Conservation (phyloP, 1,284 basidiomycete genomes). For the Papiliotrema fonsecae region DNA sequence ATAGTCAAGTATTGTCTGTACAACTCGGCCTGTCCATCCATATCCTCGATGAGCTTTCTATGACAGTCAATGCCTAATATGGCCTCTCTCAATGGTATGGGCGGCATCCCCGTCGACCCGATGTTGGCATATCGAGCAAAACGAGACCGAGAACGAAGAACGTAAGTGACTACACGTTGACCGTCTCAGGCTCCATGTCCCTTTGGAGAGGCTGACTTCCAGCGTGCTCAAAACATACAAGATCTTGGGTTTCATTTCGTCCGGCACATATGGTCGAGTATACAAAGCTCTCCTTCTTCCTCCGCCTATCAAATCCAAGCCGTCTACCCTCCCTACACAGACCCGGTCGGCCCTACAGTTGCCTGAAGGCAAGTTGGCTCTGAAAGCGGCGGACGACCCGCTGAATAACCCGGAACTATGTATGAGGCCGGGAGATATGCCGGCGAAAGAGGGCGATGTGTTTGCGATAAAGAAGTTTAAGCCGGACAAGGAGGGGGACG, state of each 20-base stretch:
- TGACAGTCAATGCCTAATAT: too few species aligned
- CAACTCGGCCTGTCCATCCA: too few species aligned
- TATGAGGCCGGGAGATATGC: slow-evolving; percentile 55
- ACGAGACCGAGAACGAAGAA: slow-evolving; percentile 61
- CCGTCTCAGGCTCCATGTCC: too few species aligned
- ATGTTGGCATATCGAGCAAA: slow-evolving; percentile 81
- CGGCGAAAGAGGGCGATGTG: slow-evolving; percentile 58
- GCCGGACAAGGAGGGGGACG: slow-evolving; percentile 95
- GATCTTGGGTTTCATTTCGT: slow-evolving; percentile 95
- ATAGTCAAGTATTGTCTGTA: too few species aligned
- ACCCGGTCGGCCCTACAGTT: slow-evolving; percentile 32
- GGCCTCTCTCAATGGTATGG: neutral
- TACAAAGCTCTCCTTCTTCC: slow-evolving; percentile 76
- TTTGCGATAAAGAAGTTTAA: slow-evolving; percentile 99
- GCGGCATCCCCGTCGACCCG: slow-evolving; percentile 30
- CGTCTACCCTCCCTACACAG: slow-evolving; percentile 15
- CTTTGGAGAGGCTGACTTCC: too few species aligned
- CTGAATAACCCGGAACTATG: slow-evolving; percentile 42
- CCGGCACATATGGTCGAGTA: slow-evolving; percentile 87
- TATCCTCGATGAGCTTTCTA: too few species aligned
- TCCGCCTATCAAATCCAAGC: slow-evolving; percentile 16
- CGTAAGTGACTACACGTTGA: slow-evolving; percentile 30
- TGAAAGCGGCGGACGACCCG: slow-evolving; percentile 15
- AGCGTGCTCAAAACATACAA: slow-evolving; percentile 75
- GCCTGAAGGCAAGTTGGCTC: slow-evolving; percentile 11